Evolutionary conservation across 2,329 filamentous ascomycete genomes (phyloP).

Genomic region (Dactylellina sp.): DNA sequence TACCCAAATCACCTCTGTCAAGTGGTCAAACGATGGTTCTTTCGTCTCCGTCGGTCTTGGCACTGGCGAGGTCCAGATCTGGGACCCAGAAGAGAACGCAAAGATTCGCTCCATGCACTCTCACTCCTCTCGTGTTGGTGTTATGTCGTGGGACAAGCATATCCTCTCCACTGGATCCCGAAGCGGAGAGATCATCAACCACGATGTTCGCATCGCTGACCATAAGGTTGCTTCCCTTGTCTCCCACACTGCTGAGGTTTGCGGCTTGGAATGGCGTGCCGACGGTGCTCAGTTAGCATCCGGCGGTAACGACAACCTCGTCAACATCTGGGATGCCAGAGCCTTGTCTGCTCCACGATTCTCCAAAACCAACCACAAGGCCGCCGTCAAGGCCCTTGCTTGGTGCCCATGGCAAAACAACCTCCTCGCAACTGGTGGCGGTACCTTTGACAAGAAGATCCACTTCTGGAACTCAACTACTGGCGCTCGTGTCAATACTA

Average conservation of each 20-base stretch:
- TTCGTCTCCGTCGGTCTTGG: conserved; percentile 96
- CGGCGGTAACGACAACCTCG: conserved; percentile 97
- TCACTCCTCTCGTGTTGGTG: conserved; percentile 93
- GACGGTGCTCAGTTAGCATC: conserved; percentile 97
- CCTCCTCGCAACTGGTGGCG: conserved; percentile 83
- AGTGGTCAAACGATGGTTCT: conserved; percentile 97
- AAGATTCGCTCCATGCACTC: conserved; percentile 99
- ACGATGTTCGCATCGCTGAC: conserved; percentile 95
- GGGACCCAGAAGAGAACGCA: conserved; percentile 93
- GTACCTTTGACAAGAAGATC: conserved; percentile 96
- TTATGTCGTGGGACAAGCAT: conserved; percentile 99
- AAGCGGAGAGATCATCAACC: conserved; percentile 96
- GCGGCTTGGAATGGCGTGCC: conserved; percentile 95
- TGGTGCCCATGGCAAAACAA: conserved; percentile 95
- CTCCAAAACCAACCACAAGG: conserved; percentile 96
- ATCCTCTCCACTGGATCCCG: conserved; percentile 93
- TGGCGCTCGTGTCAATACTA: conserved; percentile 97
- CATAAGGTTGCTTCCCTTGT: conserved; percentile 98
- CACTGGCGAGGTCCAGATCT: conserved; percentile 97
- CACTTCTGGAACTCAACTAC: conserved; percentile 99
- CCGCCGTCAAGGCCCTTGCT: conserved; percentile 94
- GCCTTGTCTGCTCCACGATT: conserved; percentile 95
- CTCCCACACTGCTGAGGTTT: conserved; percentile 97
- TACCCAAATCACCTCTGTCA: conserved; percentile 97
- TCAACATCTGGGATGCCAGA: conserved; percentile 98